A percentile compares a stretch with the other conserved stretches of the same genome.
These are phyloP conservation scores for Stipa capillata DNA, from an alignment of 176 grass and related monocot species.

Conservation along the genomic window DNA sequence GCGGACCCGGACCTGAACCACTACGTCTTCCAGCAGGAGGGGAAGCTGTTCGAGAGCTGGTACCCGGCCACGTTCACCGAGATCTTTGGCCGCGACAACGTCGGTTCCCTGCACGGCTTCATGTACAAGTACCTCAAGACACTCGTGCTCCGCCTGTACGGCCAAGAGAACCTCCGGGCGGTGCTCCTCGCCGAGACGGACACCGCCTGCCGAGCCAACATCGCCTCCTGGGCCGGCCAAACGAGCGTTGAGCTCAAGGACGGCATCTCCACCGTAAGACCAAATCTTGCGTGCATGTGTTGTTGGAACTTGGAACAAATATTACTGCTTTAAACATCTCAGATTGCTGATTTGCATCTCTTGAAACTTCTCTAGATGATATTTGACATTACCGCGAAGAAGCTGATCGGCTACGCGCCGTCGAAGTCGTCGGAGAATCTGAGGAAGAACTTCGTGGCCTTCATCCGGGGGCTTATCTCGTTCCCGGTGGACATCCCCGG, in stretches of 20 bases:
- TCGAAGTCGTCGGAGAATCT: conserved; percentile 27
- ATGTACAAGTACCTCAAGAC: conserved; percentile 87
- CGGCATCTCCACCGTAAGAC: conserved; percentile 38
- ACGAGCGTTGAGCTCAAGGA: conserved; percentile 52
- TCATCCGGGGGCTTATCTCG: conserved; percentile 60
- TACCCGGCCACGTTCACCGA: conserved; percentile 88
- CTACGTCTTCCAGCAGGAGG: conserved; percentile 76
- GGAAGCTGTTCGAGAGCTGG: conserved; percentile 83
- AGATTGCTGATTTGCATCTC: background rate
- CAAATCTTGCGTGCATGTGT: background rate
- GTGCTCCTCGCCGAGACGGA: conserved; percentile 48
- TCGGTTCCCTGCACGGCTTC: conserved; percentile 67
- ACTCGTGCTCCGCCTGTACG: conserved; percentile 58
- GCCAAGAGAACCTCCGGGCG: conserved; percentile 53
- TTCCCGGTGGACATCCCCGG: conserved; percentile 60
- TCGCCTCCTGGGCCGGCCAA: conserved; percentile 23
- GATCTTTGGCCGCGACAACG: conserved; percentile 67
- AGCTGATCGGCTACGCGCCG: conserved; percentile 50
- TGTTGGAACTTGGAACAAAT: background rate
- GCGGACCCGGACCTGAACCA: conserved; percentile 59
- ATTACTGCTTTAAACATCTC: background rate
- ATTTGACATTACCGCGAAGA: conserved; percentile 58
- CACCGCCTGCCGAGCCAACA: conserved; percentile 16
- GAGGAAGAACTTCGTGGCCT: conserved; percentile 53
- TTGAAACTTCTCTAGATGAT: conserved; percentile 39